phyloP scores from a whole-genome alignment of 2,329 filamentous ascomycete species.

The Diaporthe batatas region DNA sequence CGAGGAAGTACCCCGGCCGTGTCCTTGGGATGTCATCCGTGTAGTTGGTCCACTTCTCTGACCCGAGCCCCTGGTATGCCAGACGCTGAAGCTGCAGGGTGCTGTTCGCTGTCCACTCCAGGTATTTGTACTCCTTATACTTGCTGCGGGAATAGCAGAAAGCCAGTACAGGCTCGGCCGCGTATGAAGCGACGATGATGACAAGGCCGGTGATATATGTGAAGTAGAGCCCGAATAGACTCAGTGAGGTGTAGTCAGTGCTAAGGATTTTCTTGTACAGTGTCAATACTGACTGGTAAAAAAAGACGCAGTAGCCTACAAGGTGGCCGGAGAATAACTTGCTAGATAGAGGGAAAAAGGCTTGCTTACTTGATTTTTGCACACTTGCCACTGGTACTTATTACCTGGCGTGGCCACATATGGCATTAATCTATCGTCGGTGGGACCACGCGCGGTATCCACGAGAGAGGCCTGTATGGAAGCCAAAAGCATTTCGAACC shows the following conservation, averaged over 20 bases:
- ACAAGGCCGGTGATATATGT: slow-evolving; percentile 43
- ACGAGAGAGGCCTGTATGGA: slow-evolving; percentile 38
- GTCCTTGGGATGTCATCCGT: slow-evolving; percentile 16
- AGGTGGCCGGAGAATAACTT: neutral
- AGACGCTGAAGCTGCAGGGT: slow-evolving; percentile 25
- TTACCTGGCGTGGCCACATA: accelerated
- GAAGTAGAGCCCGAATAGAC: slow-evolving; percentile 47
- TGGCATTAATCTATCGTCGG: slow-evolving; percentile 29
- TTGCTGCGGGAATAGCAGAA: slow-evolving; percentile 34
- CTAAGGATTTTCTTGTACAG: slow-evolving; percentile 46
- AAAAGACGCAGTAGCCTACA: neutral
- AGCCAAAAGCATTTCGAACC: neutral
- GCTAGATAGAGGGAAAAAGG: too few species aligned
- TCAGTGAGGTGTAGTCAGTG: slow-evolving; percentile 45
- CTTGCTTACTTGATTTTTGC: slow-evolving; percentile 37
- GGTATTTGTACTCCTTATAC: slow-evolving; percentile 42
- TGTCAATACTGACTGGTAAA: neutral
- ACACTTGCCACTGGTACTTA: neutral
- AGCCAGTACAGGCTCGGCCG: slow-evolving; percentile 35
- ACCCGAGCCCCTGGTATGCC: slow-evolving; percentile 23
- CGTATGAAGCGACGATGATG: slow-evolving; percentile 43
- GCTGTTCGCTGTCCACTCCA: slow-evolving; percentile 42
- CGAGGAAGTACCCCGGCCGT: slow-evolving; percentile 8
- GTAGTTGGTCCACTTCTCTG: slow-evolving; percentile 7
- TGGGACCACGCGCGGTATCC: slow-evolving; percentile 42